Conservation (phyloP, 768 basidiomycete species). For the Mycena belliarum region DNA sequence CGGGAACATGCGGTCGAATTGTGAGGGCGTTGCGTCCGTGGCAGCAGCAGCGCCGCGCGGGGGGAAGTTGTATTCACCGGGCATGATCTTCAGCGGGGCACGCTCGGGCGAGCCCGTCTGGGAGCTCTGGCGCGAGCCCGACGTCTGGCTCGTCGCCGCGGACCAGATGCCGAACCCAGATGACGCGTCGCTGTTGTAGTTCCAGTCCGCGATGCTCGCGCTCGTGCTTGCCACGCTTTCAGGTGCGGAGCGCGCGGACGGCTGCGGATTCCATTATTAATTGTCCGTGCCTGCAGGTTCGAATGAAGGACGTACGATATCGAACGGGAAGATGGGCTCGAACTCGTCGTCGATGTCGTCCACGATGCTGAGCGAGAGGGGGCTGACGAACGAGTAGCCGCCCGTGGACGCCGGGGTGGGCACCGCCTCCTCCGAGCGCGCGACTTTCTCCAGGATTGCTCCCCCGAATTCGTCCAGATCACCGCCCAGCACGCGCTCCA, state of each 20-base stretch:
- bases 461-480: constrained; percentile 34
- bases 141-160: constrained; percentile 25
- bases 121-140: constrained; percentile 30
- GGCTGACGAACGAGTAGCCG: constrained; percentile 46
- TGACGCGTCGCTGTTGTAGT: constrained; percentile 15
- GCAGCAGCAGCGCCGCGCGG: no score
- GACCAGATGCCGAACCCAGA: constrained; percentile 22
- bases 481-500: constrained; percentile 39
- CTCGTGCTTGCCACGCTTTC: constrained; percentile 17
- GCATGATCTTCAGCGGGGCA: constrained; percentile 28
- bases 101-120: constrained; percentile 27
- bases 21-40: no score
- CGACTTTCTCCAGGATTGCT: constrained; percentile 13
- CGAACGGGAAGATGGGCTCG: constrained; percentile 28
- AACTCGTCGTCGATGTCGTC: constrained; percentile 32
- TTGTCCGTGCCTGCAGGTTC: not conserved
- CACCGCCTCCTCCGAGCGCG: constrained; percentile 26
- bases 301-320: constrained; percentile 14
- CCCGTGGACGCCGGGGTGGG: no score
- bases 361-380: constrained; percentile 39
- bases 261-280: not conserved
- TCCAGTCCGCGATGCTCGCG: no score
- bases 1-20: no score
- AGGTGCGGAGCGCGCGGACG: constrained; percentile 1
- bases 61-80: constrained; percentile 2